Percentiles rank a stretch among this genome's conserved stretches.
phyloP scores from a whole-genome alignment of 306 rosid genomes.

The Fragaria ananassa region DNA sequence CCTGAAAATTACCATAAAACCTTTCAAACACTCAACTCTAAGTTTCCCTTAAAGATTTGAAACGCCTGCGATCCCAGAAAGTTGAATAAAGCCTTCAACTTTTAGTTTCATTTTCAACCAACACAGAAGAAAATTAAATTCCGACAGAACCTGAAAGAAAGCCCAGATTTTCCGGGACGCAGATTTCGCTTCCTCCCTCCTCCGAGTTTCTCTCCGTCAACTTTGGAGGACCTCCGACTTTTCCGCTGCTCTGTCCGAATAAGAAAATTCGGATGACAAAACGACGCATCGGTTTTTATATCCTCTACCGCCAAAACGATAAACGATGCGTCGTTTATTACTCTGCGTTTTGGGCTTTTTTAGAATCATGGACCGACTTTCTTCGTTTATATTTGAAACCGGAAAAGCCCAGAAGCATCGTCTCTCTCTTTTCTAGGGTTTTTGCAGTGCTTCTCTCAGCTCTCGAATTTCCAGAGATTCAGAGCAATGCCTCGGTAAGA shows the following conservation, averaged over 20 bases:
- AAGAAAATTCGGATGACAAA: neutral
- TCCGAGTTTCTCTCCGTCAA: neutral
- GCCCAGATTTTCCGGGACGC: constrained; percentile 1
- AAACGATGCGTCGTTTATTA: neutral
- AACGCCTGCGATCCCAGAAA: constrained; percentile 1
- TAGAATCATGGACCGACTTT: neutral
- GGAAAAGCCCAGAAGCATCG: neutral
- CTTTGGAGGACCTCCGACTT: neutral
- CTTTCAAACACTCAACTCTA: neutral
- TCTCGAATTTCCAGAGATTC: neutral
- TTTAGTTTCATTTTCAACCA: neutral
- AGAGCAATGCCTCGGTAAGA: constrained; percentile 26
- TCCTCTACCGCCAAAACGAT: neutral
- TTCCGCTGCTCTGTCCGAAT: neutral
- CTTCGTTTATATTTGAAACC: neutral
- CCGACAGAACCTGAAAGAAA: constrained; percentile 17
- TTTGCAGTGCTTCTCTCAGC: neutral
- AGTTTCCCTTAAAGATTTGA: neutral
- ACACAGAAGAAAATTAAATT: too few species aligned
- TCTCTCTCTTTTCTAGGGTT: constrained; percentile 9
- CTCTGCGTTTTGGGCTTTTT: neutral
- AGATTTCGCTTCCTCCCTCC: neutral
- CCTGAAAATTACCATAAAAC: constrained; percentile 32
- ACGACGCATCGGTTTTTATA: neutral
- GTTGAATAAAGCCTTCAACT: neutral